These are phyloP conservation scores for Dissophora ornata DNA, from an alignment of 192 early-diverging fungal species.

Conservation along the genomic window DNA sequence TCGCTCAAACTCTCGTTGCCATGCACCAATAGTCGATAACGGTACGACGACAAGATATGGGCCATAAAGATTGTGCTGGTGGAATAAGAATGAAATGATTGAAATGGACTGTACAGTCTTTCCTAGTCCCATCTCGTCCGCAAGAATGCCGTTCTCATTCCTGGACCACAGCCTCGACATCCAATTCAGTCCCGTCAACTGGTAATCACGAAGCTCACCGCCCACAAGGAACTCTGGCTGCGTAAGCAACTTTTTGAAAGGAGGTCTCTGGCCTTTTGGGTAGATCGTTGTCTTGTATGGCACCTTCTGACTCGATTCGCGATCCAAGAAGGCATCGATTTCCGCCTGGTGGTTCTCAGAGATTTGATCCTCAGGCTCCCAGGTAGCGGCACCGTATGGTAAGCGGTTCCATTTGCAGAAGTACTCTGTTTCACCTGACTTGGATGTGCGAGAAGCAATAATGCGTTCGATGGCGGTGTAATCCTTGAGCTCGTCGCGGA, in stretches of 20 bases:
- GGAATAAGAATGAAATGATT: conserved; percentile 90
- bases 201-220: conserved; percentile 95
- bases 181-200: conserved; percentile 96
- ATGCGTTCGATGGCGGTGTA: conserved; percentile 92
- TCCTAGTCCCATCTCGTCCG: conserved; percentile 96
- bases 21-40: conserved; percentile 92
- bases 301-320: conserved; percentile 76
- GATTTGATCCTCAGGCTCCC: conserved; percentile 84
- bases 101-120: conserved; percentile 98
- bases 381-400: conserved; percentile 90
- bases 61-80: conserved; percentile 86
- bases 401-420: conserved; percentile 93
- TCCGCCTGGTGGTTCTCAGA: conserved; percentile 77
- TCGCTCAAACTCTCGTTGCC: conserved; percentile 94
- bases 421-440: conserved; percentile 78
- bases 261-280: conserved; percentile 69
- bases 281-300: conserved; percentile 74
- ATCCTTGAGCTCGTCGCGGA: conserved; percentile 83
- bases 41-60: conserved; percentile 98
- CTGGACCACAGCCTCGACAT: conserved; percentile 95
- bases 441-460: conserved; percentile 72
- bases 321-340: conserved; percentile 88
- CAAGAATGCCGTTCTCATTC: conserved; percentile 96
- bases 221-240: conserved; percentile 88
- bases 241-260: conserved; percentile 79